Base-by-base conservation (phyloP, 352 stramenopile genomes). In the Globisporangium radiosum region DNA sequence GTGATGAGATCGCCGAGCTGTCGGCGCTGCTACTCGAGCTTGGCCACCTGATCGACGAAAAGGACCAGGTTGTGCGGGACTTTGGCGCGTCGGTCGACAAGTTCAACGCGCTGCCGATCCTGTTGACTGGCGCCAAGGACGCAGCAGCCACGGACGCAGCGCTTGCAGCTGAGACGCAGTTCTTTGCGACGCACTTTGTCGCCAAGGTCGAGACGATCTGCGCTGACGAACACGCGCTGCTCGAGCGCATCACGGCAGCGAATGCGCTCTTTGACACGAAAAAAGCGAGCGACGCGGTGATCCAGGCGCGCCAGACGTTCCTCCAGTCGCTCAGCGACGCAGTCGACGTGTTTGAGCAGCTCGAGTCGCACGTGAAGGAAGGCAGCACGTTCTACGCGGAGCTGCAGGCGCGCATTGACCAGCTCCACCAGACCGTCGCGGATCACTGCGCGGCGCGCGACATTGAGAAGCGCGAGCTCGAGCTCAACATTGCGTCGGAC, bases 301-400 rank as follows among this genome's bases (percentile, higher is more conserved):
- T 88, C 52, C 68, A 60, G 5, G 70, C 73, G 15, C 79, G 79
- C 9, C 78, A 92, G 59, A 62, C 62, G 7, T 88, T 85, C 43
- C 61, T 92, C 8, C 75, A 90, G 54, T 65, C 66, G 17, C 60
- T 90, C 36, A 81, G 78, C 52, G 78, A 89, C 50, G 82, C 74
- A 1, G 73, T 90, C n/a, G 79, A 92, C 45, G 67, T 84, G 36
- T 87, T 85, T 37, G 79, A 92, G 56, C 82, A 92, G 58, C 75
- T 92, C 4, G 70, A 88, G 64, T 87, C 77, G 14, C 77, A 92
- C 52, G 63, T 88, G 42, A 87, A 84, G 49, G 82, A 90, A 71
- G 82, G 82, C 11, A 66, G 62, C 5, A 76, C 69, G 51, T 92
- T 92, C 49, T 92, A 92, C 62, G 68, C 68, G 0, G 76, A 89